phyloP scores from a whole-genome alignment of 768 basidiomycete genomes.

The Kwoniella shandongensis region DNA sequence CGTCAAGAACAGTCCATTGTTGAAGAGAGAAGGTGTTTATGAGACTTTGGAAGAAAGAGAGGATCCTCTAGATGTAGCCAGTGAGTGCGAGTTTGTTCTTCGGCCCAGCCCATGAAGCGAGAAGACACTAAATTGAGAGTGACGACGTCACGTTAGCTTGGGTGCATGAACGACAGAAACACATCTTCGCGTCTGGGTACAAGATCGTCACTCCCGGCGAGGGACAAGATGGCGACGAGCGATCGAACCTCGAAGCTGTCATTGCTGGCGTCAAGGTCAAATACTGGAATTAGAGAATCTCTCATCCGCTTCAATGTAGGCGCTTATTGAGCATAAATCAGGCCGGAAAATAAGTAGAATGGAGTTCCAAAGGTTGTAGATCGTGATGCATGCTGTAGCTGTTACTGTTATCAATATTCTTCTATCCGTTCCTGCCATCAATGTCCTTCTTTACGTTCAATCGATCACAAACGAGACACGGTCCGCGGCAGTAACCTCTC shows the following conservation, averaged over 20 bases:
- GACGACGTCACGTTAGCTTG: neutral
- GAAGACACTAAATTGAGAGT: no score
- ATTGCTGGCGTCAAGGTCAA: slow-evolving; percentile 5
- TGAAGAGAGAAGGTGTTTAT: slow-evolving; percentile 7
- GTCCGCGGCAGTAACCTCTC: no score
- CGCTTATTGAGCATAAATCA: no score
- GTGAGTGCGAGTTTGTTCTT: slow-evolving; percentile 3
- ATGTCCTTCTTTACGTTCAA: no score
- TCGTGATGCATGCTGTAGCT: no score
- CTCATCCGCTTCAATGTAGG: no score
- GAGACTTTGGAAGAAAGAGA: slow-evolving; percentile 6
- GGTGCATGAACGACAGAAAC: slow-evolving; percentile 2
- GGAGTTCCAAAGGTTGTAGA: no score
- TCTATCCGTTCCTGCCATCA: no score
- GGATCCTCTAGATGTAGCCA: neutral
- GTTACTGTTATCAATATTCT: neutral
- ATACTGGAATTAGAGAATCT: slow-evolving; percentile 8
- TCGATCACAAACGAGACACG: no score
- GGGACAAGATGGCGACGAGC: slow-evolving; percentile 3
- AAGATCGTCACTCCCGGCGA: neutral
- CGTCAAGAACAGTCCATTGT: slow-evolving; percentile 11
- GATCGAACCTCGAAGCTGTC: slow-evolving; percentile 2
- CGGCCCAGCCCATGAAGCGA: neutral
- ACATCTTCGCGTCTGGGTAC: slow-evolving; percentile 1
- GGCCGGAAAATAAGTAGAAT: no score